phyloP scores from a whole-genome alignment of 2,329 filamentous ascomycete species.

The Hypoxylon sp. region DNA sequence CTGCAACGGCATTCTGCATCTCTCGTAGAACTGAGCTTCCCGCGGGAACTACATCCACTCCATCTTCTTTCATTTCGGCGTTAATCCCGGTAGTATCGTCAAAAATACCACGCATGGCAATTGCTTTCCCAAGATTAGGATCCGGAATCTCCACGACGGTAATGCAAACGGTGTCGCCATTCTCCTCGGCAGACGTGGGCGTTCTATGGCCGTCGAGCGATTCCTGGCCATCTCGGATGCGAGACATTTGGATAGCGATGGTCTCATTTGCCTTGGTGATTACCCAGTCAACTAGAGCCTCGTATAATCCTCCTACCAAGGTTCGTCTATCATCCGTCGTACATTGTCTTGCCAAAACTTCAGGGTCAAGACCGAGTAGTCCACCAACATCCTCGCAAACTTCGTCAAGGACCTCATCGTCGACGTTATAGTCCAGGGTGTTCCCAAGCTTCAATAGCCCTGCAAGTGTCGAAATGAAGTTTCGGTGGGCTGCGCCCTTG shows the following conservation, averaged over 20 bases:
- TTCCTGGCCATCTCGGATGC: conserved; percentile 75
- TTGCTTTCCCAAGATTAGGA: conserved; percentile 84
- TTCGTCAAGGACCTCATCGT: conserved; percentile 86
- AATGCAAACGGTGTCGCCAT: conserved; percentile 87
- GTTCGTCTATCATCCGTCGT: conserved; percentile 87
- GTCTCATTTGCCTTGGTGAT: conserved; percentile 89
- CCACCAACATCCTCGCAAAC: conserved; percentile 92
- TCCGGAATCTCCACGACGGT: conserved; percentile 90
- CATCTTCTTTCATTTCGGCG: conserved; percentile 96
- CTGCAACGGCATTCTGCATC: conserved; percentile 85
- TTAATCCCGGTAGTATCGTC: conserved; percentile 96
- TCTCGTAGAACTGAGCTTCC: conserved; percentile 89
- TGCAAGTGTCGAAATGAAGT: conserved; percentile 87
- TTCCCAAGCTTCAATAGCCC: conserved; percentile 93
- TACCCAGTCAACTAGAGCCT: conserved; percentile 95
- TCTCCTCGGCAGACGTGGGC: conserved; percentile 78
- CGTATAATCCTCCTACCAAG: conserved; percentile 89
- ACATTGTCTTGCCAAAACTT: conserved; percentile 82
- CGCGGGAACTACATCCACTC: conserved; percentile 79
- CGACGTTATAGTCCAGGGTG: conserved; percentile 85
- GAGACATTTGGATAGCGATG: conserved; percentile 81
- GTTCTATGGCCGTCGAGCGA: conserved; percentile 76
- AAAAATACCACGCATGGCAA: conserved; percentile 92
- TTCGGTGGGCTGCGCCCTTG: conserved; percentile 85
- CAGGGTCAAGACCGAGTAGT: conserved; percentile 88